These are phyloP conservation scores for Metschnikowia sp. DNA, from an alignment of 805 yeast genomes.

Conservation along the genomic window DNA sequence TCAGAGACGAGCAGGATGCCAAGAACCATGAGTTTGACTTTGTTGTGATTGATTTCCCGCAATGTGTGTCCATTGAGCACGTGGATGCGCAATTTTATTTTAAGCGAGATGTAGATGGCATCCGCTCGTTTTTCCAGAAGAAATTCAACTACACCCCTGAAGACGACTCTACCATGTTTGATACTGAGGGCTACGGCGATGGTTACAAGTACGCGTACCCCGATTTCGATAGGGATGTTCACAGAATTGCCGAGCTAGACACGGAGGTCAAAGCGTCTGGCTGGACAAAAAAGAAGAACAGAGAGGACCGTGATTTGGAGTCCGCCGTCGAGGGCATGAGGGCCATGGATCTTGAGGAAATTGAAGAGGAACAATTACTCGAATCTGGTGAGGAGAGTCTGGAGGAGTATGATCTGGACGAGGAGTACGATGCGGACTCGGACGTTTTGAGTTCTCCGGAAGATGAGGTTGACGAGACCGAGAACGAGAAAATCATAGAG, in stretches of 20 bases:
- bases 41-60: conserved; percentile 96
- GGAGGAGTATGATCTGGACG: conserved; percentile 29
- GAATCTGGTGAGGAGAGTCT: conserved; percentile 26
- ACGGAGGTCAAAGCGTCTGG: conserved; percentile 93
- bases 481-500: conserved; percentile 58
- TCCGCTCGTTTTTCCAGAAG: conserved; percentile 75
- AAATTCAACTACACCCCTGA: conserved; percentile 72
- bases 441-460: conserved; percentile 20
- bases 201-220: conserved; percentile 79
- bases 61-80: conserved; percentile 92
- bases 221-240: conserved; percentile 69
- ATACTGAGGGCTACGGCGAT: conserved; percentile 76
- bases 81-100: conserved; percentile 84
- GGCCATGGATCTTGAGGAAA: conserved; percentile 30
- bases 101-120: conserved; percentile 89
- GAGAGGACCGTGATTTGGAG: conserved; percentile 61
- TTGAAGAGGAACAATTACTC: conserved; percentile 43
- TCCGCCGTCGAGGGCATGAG: conserved; percentile 71
- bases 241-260: conserved; percentile 68
- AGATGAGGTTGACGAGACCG: conserved; percentile 28
- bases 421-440: conserved; percentile 32
- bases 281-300: conserved; percentile 45
- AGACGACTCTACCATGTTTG: conserved; percentile 67
- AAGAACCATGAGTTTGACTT: conserved; percentile 59
- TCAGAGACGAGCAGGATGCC: conserved; percentile 56